A percentile compares a stretch with the other conserved stretches of the same genome.
These are phyloP conservation scores for Kuraishia hungarica DNA, from an alignment of 805 yeast species.

Conservation along the genomic window DNA sequence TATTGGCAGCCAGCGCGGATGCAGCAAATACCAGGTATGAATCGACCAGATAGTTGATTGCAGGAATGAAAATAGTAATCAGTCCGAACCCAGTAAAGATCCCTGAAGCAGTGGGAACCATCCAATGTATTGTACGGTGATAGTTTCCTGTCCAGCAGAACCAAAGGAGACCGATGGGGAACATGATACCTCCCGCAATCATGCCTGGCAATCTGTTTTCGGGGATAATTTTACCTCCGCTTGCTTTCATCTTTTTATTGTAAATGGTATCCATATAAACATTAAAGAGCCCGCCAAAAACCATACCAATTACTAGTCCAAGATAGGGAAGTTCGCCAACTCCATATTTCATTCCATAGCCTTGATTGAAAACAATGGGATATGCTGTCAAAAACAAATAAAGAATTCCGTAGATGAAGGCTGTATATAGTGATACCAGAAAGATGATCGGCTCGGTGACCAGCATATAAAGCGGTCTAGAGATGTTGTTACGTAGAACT, in stretches of 20 bases:
- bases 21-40: constrained; percentile 66
- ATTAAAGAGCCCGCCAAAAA: constrained; percentile 46
- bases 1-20: constrained; percentile 68
- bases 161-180: constrained; percentile 81
- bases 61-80: constrained; percentile 57
- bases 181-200: constrained; percentile 61
- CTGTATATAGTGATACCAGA: constrained; percentile 60
- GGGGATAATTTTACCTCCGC: constrained; percentile 58
- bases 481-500: constrained; percentile 50
- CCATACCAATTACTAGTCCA: constrained; percentile 63
- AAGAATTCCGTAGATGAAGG: constrained; percentile 74
- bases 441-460: constrained; percentile 64
- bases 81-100: constrained; percentile 60
- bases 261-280: constrained; percentile 49
- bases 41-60: constrained; percentile 67
- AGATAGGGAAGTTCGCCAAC: constrained; percentile 74
- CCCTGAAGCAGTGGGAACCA: constrained; percentile 66
- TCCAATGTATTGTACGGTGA: constrained; percentile 66
- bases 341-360: constrained; percentile 57
- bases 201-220: constrained; percentile 75
- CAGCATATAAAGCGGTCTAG: constrained; percentile 65
- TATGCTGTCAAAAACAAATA: constrained; percentile 69
- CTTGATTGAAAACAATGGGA: constrained; percentile 58
- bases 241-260: constrained; percentile 33
- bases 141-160: constrained; percentile 83